Percentiles rank a stretch among this genome's conserved stretches.
Conservation (phyloP, 441 rosid genomes). For the Populus trichocarpa region DNA sequence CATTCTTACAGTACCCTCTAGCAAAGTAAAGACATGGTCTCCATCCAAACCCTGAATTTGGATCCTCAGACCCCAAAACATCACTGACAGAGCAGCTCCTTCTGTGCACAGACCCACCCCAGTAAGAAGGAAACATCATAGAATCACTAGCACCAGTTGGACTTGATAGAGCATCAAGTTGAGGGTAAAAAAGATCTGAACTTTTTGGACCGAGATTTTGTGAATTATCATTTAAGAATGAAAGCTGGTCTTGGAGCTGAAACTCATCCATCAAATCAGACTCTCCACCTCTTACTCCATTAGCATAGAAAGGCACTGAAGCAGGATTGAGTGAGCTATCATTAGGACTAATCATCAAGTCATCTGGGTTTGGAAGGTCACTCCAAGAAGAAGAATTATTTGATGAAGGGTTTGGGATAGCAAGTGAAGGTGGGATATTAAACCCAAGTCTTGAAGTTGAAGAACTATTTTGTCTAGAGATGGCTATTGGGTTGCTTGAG, state of each 20-base stretch:
- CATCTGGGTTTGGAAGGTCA: constrained; percentile 48
- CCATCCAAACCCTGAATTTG: constrained; percentile 66
- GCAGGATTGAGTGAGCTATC: constrained; percentile 51
- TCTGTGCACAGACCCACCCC: constrained; percentile 49
- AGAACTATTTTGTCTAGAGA: constrained; percentile 31
- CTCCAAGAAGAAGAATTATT: constrained; percentile 31
- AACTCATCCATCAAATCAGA: constrained; percentile 49
- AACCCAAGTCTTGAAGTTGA: constrained; percentile 41
- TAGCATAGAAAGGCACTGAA: constrained; percentile 57
- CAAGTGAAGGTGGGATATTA: constrained; percentile 35
- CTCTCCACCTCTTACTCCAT: constrained; percentile 48
- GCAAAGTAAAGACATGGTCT: constrained; percentile 82
- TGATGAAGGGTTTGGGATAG: constrained; percentile 36
- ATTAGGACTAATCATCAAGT: constrained; percentile 34
- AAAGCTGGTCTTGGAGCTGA: constrained; percentile 56
- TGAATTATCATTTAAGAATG: constrained; percentile 48
- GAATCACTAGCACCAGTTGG: constrained; percentile 32
- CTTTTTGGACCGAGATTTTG: constrained; percentile 29
- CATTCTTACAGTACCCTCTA: constrained; percentile 84
- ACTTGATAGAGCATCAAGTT: constrained; percentile 30
- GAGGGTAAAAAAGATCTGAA: constrained; percentile 39
- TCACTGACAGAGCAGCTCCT: constrained; percentile 69
- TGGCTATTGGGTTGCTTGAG: constrained; percentile 26
- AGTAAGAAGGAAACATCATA: constrained; percentile 36
- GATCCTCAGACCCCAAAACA: constrained; percentile 61